Evolutionary conservation across 1,284 basidiomycete species (phyloP).

Genomic region (Boletellus dicymbophilus): DNA sequence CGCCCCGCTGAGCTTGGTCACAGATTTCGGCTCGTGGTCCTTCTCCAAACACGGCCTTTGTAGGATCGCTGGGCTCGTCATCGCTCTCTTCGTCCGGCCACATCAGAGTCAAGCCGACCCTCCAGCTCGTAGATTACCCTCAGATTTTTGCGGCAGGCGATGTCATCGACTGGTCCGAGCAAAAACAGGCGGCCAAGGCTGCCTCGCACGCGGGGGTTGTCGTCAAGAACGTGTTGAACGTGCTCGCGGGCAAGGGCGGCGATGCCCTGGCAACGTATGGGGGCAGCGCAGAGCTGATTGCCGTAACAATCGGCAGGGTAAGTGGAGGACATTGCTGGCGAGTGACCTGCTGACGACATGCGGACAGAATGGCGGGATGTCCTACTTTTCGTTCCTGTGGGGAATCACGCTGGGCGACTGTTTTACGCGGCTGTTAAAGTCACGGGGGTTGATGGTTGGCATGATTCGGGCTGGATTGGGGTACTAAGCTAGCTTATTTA

Average conservation of each 20-base stretch:
- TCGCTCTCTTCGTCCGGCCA: constrained; percentile 42
- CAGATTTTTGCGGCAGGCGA: constrained; percentile 63
- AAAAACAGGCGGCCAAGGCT: constrained; percentile 57
- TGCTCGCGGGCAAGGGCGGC: constrained; percentile 37
- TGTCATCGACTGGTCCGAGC: constrained; percentile 57
- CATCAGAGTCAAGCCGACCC: constrained; percentile 51
- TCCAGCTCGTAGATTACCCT: constrained; percentile 49
- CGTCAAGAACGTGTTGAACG: constrained; percentile 47
- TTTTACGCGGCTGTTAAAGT: constrained; percentile 34
- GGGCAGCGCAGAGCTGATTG: constrained; percentile 51
- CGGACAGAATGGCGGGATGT: constrained; percentile 45
- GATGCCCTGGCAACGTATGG: constrained; percentile 48
- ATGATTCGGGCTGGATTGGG: constrained; percentile 30
- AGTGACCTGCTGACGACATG: background rate
- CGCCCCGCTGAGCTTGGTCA: background rate
- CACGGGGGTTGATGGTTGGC: constrained; percentile 25
- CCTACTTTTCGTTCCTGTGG: constrained; percentile 48
- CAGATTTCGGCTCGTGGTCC: constrained; percentile 52
- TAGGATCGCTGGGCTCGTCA: constrained; percentile 44
- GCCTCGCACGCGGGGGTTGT: constrained; percentile 44
- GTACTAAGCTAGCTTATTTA: too few species aligned
- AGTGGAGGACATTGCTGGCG: constrained; percentile 12
- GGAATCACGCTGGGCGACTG: constrained; percentile 45
- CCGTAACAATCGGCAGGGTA: constrained; percentile 63
- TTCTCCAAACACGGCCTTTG: constrained; percentile 52